phyloP scores from a whole-genome alignment of 2,329 filamentous ascomycete species.

The Aspergillus brasiliensis region DNA sequence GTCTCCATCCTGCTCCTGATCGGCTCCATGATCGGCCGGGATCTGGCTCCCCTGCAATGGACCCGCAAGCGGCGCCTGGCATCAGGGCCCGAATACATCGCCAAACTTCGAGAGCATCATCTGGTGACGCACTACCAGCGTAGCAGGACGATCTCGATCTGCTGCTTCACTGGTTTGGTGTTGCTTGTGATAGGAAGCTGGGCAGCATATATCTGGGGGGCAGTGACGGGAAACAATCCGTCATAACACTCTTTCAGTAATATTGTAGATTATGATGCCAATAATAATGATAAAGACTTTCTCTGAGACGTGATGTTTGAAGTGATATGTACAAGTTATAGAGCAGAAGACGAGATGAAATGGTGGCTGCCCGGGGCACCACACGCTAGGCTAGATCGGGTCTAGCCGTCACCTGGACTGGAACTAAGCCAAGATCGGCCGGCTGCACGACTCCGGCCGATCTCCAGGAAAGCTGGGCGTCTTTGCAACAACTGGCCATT shows the following conservation, averaged over 20 bases:
- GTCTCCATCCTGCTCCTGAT: slow-evolving; percentile 48
- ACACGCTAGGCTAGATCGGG: background rate
- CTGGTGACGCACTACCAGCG: slow-evolving; percentile 39
- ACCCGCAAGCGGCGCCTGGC: slow-evolving; percentile 56
- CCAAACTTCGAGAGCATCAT: slow-evolving; percentile 46
- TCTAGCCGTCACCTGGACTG: background rate
- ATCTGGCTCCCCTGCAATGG: slow-evolving; percentile 59
- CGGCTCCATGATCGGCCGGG: slow-evolving; percentile 42
- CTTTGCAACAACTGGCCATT: background rate
- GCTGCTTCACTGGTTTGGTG: slow-evolving; percentile 49
- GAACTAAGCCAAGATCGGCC: background rate
- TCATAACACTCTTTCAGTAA: background rate
- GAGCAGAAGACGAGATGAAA: background rate
- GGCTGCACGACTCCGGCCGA: background rate
- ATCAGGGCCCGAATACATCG: slow-evolving; percentile 48
- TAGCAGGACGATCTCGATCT: slow-evolving; percentile 47
- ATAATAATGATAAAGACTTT: no score
- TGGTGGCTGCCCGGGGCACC: background rate
- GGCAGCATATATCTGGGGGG: slow-evolving; percentile 63
- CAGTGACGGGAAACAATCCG: slow-evolving; percentile 55
- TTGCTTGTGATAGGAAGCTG: slow-evolving; percentile 52
- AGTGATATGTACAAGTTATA: background rate
- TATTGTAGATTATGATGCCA: background rate
- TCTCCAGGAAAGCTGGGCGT: background rate
- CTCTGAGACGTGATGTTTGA: background rate